phyloP scores from a whole-genome alignment of 768 basidiomycete genomes.

The Phylloporus scabripes region DNA sequence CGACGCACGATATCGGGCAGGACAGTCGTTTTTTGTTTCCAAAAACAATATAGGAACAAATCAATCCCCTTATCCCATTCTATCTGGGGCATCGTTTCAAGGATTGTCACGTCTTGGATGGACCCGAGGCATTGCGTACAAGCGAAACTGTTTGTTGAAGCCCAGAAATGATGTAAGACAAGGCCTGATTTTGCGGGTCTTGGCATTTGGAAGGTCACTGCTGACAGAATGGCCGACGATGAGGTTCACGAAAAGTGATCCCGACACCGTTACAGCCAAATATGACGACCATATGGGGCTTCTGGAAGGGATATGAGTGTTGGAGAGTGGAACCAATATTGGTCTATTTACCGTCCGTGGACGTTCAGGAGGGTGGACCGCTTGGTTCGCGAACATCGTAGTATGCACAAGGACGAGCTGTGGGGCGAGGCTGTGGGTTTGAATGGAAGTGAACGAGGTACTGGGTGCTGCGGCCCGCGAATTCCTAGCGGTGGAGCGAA shows the following conservation, averaged over 20 bases:
- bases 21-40: constrained; percentile 14
- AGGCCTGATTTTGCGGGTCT: background rate
- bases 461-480: background rate
- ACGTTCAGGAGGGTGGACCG: background rate
- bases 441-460: background rate
- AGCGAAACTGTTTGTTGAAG: background rate
- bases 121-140: constrained; percentile 22
- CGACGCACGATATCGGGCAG: constrained; percentile 8
- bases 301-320: background rate
- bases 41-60: constrained; percentile 23
- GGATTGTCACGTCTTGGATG: constrained; percentile 1
- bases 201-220: constrained; percentile 10
- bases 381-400: background rate
- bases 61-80: constrained; percentile 17
- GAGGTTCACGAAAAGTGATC: constrained; percentile 28
- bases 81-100: constrained; percentile 14
- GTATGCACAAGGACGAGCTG: background rate
- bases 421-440: background rate
- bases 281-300: constrained; percentile 22
- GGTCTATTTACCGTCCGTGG: constrained; percentile 1
- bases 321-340: background rate
- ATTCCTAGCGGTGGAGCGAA: background rate
- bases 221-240: constrained; percentile 18
- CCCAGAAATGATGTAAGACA: background rate
- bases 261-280: constrained; percentile 27